These are phyloP conservation scores for Neoboletus brunneissimus DNA, from an alignment of 768 basidiomycete genomes.

Conservation along the genomic window DNA sequence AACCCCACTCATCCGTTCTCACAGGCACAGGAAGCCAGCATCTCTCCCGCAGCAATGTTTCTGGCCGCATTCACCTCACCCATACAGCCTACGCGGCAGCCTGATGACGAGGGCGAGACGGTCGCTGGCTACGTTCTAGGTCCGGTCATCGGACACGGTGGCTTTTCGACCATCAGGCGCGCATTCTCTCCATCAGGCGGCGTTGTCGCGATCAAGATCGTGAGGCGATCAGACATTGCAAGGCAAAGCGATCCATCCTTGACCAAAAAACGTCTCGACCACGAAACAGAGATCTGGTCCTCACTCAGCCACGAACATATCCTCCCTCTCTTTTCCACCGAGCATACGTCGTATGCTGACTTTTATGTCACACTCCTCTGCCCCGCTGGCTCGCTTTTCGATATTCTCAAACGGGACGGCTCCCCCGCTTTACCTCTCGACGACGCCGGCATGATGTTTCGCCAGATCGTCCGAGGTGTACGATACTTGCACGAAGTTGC, in stretches of 20 bases:
- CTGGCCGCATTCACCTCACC: constrained; percentile 59
- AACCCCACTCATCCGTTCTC: not conserved
- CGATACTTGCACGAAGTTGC: constrained; percentile 80
- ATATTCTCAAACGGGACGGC: constrained; percentile 74
- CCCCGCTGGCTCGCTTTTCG: constrained; percentile 80
- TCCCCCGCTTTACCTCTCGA: constrained; percentile 67
- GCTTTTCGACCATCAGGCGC: constrained; percentile 75
- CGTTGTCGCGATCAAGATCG: constrained; percentile 81
- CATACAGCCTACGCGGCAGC: constrained; percentile 33
- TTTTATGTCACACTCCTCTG: constrained; percentile 84
- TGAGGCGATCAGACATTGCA: constrained; percentile 55
- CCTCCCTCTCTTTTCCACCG: constrained; percentile 72
- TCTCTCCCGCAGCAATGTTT: constrained; percentile 75
- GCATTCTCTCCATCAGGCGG: constrained; percentile 64
- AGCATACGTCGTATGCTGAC: constrained; percentile 60
- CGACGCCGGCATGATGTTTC: constrained; percentile 81
- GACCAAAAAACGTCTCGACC: constrained; percentile 56
- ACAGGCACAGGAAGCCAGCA: constrained; percentile 15
- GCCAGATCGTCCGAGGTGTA: constrained; percentile 80
- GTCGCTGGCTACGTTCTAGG: constrained; percentile 77
- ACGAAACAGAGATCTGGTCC: constrained; percentile 72
- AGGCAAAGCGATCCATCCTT: constrained; percentile 48
- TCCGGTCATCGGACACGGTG: constrained; percentile 72
- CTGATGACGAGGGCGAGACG: constrained; percentile 65
- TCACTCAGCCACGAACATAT: constrained; percentile 81